These are phyloP conservation scores for Austroboletus novae-zelandiae DNA, from an alignment of 1,284 basidiomycete species.

Conservation along the genomic window DNA sequence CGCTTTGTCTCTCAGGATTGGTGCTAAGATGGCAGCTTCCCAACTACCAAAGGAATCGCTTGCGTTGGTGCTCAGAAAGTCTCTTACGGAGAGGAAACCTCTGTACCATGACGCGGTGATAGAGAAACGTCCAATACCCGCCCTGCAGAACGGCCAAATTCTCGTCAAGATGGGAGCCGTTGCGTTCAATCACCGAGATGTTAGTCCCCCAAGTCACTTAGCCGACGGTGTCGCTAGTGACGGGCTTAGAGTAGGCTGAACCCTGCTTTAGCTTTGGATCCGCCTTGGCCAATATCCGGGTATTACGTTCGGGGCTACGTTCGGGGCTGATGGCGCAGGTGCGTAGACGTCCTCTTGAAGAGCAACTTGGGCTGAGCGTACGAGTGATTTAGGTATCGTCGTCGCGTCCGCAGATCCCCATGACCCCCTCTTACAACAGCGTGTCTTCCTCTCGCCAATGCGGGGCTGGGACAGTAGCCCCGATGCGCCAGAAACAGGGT, in stretches of 20 bases:
- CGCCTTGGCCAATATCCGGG: slow-evolving; percentile 69
- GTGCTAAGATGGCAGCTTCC: slow-evolving; percentile 4
- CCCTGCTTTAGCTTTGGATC: slow-evolving; percentile 63
- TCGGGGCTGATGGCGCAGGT: slow-evolving; percentile 79
- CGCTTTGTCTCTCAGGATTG: background rate
- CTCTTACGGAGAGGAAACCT: slow-evolving; percentile 30
- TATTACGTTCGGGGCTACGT: slow-evolving; percentile 55
- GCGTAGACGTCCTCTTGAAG: slow-evolving; percentile 6
- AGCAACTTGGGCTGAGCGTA: background rate
- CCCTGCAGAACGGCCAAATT: slow-evolving; percentile 54
- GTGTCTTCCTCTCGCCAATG: slow-evolving; percentile 74
- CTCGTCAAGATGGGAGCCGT: slow-evolving; percentile 67
- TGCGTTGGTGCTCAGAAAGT: slow-evolving; percentile 43
- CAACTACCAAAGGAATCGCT: slow-evolving; percentile 34
- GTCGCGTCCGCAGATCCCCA: slow-evolving; percentile 51
- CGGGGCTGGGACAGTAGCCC: slow-evolving; percentile 73
- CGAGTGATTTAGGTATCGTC: slow-evolving; percentile 49
- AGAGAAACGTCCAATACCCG: slow-evolving; percentile 45
- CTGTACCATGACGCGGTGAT: slow-evolving; percentile 54
- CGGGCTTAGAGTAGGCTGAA: background rate
- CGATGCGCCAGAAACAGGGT: slow-evolving; percentile 52
- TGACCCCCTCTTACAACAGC: slow-evolving; percentile 59
- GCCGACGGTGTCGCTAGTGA: background rate
- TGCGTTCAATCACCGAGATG: slow-evolving; percentile 80
- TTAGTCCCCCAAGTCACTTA: slow-evolving; percentile 34